phyloP scores from a whole-genome alignment of 495 filamentous ascomycete species.

The Tricharina praecox region DNA sequence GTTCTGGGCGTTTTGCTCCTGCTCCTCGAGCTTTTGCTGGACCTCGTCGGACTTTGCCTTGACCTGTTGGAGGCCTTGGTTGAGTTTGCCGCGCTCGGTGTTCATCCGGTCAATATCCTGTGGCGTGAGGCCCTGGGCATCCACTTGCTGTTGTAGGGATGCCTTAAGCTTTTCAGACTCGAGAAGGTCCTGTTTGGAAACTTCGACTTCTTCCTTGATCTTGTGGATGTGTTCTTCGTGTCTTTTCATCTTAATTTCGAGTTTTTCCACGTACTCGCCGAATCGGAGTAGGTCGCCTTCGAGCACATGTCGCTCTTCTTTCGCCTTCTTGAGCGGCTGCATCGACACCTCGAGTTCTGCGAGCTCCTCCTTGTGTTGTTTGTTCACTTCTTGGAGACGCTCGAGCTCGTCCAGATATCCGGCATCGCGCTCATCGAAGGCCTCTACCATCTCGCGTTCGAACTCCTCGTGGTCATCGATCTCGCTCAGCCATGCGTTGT shows the following conservation, averaged over 20 bases:
- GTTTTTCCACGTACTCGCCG: constrained; percentile 83
- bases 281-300: constrained; percentile 86
- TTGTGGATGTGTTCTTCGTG: constrained; percentile 28
- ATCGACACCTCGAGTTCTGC: constrained; percentile 71
- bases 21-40: constrained; percentile 63
- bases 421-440: constrained; percentile 70
- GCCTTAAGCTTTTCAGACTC: constrained; percentile 63
- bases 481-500: constrained; percentile 80
- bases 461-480: constrained; percentile 75
- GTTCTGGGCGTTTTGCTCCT: constrained; percentile 61
- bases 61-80: constrained; percentile 64
- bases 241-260: constrained; percentile 49
- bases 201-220: constrained; percentile 61
- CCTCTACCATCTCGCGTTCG: constrained; percentile 65
- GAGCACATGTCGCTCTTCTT: constrained; percentile 69
- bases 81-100: constrained; percentile 75
- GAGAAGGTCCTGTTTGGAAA: constrained; percentile 57
- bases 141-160: constrained; percentile 67
- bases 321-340: constrained; percentile 62
- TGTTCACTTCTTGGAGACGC: constrained; percentile 67
- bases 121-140: constrained; percentile 82
- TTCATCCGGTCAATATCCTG: constrained; percentile 99
- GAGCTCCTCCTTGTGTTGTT: constrained; percentile 60
- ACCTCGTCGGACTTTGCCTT: constrained; percentile 58
- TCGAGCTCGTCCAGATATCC: constrained; percentile 66